Evolutionary conservation across 2,329 filamentous ascomycete genomes (phyloP).

Genomic region (Penicillium sp.): DNA sequence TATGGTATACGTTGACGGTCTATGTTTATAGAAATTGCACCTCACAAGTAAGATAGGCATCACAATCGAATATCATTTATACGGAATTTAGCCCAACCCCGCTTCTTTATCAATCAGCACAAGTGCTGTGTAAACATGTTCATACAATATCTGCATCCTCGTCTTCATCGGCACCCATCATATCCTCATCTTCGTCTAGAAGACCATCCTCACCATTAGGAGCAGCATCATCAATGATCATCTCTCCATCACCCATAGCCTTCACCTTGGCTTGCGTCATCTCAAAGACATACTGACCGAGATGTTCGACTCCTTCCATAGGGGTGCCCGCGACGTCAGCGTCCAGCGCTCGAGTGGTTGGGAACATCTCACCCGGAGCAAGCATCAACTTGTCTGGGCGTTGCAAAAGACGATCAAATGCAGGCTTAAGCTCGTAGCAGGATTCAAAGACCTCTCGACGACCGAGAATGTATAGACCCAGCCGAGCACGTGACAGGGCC

Average conservation of each 20-base stretch:
- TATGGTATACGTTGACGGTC: neutral
- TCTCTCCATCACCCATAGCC: slow-evolving; percentile 51
- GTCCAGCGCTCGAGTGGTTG: slow-evolving; percentile 58
- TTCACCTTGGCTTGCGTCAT: slow-evolving; percentile 79
- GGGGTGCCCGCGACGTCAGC: slow-evolving; percentile 56
- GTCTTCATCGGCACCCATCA: slow-evolving; percentile 35
- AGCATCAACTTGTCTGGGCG: slow-evolving; percentile 80
- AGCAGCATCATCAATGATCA: slow-evolving; percentile 36
- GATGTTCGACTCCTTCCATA: slow-evolving; percentile 90
- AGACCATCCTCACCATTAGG: slow-evolving; percentile 30
- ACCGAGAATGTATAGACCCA: slow-evolving; percentile 90
- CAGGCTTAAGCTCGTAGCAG: slow-evolving; percentile 82
- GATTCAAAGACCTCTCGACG: slow-evolving; percentile 84
- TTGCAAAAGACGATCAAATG: slow-evolving; percentile 75
- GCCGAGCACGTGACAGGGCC: slow-evolving; percentile 83
- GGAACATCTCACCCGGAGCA: slow-evolving; percentile 84
- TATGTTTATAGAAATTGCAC: neutral
- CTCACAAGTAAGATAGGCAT: neutral
- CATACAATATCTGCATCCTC: slow-evolving; percentile 39
- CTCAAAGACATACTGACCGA: slow-evolving; percentile 94
- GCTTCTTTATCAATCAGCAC: slow-evolving; percentile 3
- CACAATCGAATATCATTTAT: slow-evolving; percentile 8
- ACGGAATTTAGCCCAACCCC: neutral
- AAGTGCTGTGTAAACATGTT: slow-evolving; percentile 16
- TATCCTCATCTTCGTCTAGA: slow-evolving; percentile 38